Evolutionary conservation across 2,329 filamentous ascomycete genomes (phyloP), one percentile per base, ranked within the genome.

Genomic region (Ilyonectria mors-panacis): DNA sequence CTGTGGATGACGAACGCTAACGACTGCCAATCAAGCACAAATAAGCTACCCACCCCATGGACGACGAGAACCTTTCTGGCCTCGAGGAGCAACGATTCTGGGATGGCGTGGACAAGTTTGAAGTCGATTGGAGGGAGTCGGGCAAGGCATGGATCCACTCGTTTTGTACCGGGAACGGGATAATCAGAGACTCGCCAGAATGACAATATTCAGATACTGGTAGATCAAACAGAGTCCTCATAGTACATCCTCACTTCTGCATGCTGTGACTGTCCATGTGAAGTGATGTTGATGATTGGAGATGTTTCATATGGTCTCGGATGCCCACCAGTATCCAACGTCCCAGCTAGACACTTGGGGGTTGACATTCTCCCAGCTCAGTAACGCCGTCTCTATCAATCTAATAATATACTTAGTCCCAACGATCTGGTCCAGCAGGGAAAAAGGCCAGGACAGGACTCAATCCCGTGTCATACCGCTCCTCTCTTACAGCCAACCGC

Each of bases 391-490:
- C 23, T 26, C 6, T 17, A 48, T 28, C 13, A 17, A 50, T 50
- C 19, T 7, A 17, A 23, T 15, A 15, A 15, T 39, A 9, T 4
- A 12, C n/a, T 2, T 13, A 39, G 33, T 42, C 54, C 48, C 39
- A 42, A 35, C 45, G 51, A 39, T 53, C 33, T 10, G 56, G 28
- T 9, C 48, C 51, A 0, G 68, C 71, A 2, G 77, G 76, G 23
- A 79, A 79, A 59, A 80, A 80, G 12, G 78, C 78, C 33, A 80
- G 50, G 23, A 80, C 78, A 1, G 78, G 78, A 53, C 78, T 80
- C 1, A 78, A 45, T 4, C 71, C 73, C 35, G 70, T 39, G 7
- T 56, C 62, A 5, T 70, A 64, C 26, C 56, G 63, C 7, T 62
- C 54, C 1, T 55, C 39, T 2, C 23, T 51, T 6, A 47, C 48